These are phyloP conservation scores for Entophlyctis luteolus DNA, from an alignment of 192 early-diverging fungal species.

Conservation along the genomic window DNA sequence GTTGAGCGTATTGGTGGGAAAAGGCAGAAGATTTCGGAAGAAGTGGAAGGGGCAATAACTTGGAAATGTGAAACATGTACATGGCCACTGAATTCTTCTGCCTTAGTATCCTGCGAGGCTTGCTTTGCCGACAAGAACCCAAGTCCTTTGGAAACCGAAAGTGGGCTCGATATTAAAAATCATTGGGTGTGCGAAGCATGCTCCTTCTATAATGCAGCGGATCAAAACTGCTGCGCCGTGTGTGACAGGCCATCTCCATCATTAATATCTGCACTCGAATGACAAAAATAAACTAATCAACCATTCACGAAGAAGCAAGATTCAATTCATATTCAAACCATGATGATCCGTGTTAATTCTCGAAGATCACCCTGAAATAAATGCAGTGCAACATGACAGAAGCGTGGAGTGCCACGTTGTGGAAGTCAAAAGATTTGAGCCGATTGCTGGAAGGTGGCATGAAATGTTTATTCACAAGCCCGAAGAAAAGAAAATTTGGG, in stretches of 20 bases:
- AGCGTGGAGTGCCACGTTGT: too few species aligned
- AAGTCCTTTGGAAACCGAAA: neutral
- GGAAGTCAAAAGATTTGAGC: too few species aligned
- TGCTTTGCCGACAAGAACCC: neutral
- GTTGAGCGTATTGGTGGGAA: neutral
- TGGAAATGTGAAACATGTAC: slow-evolving; percentile 4
- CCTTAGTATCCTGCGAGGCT: neutral
- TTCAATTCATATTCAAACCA: too few species aligned
- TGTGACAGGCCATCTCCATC: slow-evolving; percentile 16
- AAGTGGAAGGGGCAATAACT: slow-evolving; percentile 2
- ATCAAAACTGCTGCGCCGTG: neutral
- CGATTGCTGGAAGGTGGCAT: too few species aligned
- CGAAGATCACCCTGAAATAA: too few species aligned
- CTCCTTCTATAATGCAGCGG: neutral
- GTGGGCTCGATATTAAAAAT: neutral
- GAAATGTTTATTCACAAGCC: too few species aligned
- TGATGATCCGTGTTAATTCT: too few species aligned
- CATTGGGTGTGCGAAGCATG: slow-evolving; percentile 13
- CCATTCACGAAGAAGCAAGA: too few species aligned
- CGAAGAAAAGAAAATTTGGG: too few species aligned
- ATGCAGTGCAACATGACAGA: too few species aligned
- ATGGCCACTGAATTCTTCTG: slow-evolving; percentile 2
- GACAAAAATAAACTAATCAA: neutral
- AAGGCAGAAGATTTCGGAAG: neutral
- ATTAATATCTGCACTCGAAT: neutral